Conservation (phyloP, 352 stramenopile genomes). For the Elongisporangium anandrum region DNA sequence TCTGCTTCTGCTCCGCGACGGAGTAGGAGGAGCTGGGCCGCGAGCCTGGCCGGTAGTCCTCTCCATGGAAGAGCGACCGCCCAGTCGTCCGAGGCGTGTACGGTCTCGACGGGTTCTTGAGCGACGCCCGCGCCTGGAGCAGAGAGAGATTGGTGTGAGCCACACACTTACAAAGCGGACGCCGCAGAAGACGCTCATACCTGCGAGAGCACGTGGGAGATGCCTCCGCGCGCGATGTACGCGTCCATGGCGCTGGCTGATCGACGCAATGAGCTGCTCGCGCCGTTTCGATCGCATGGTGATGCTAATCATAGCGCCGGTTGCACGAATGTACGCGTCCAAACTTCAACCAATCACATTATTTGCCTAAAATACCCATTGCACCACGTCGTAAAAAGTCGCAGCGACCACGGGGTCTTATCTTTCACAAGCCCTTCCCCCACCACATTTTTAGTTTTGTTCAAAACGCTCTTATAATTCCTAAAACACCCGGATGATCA, state of each 20-base stretch:
- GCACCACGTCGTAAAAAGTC: neutral
- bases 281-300: neutral
- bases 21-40: constrained; percentile 68
- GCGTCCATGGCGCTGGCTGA: constrained; percentile 41
- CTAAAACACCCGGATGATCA: neutral
- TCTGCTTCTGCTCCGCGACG: constrained; percentile 30
- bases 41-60: constrained; percentile 68
- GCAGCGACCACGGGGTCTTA: neutral
- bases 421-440: neutral
- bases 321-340: neutral
- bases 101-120: constrained; percentile 79
- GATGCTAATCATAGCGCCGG: neutral
- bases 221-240: constrained; percentile 67
- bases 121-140: constrained; percentile 57
- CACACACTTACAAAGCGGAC: neutral
- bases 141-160: neutral
- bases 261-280: neutral
- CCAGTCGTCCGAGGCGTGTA: constrained; percentile 61
- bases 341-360: neutral
- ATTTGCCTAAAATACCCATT: neutral
- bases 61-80: constrained; percentile 65
- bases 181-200: constrained; percentile 7
- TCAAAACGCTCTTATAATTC: neutral
- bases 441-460: too few species aligned
- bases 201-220: constrained; percentile 78